Evolutionary conservation across 768 basidiomycete species (phyloP).

Genomic region (Jaapia argillacea): DNA sequence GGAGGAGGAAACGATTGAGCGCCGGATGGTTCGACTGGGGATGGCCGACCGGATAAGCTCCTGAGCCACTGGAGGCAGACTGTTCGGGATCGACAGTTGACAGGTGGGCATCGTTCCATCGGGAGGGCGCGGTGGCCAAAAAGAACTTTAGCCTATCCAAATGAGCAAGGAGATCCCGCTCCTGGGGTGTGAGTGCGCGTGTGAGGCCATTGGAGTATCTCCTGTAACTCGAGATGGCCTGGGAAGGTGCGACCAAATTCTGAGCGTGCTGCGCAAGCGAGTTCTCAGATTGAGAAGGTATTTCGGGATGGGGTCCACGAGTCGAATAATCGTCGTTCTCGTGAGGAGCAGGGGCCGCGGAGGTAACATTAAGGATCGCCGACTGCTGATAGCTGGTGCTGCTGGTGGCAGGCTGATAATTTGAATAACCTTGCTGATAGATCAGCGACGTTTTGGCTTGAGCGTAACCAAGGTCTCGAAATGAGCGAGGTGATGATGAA

Average conservation of each 20-base stretch:
- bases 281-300: neutral
- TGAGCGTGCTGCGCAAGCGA: neutral
- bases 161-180: slow-evolving; percentile 63
- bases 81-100: slow-evolving; percentile 9
- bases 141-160: slow-evolving; percentile 84
- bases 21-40: slow-evolving; percentile 58
- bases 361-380: neutral
- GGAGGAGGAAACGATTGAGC: slow-evolving; percentile 80
- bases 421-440: neutral
- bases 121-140: slow-evolving; percentile 73
- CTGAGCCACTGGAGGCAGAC: slow-evolving; percentile 10
- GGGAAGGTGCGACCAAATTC: neutral
- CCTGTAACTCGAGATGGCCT: neutral
- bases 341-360: neutral
- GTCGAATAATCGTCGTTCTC: neutral
- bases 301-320: neutral
- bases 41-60: slow-evolving; percentile 21
- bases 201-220: slow-evolving; percentile 10
- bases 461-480: neutral
- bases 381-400: neutral
- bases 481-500: neutral
- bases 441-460: neutral
- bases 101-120: slow-evolving; percentile 42
- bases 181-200: slow-evolving; percentile 49
- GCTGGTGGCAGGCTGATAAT: neutral